Conservation (phyloP, 257 asterid species). For the Petunia axillaris region DNA sequence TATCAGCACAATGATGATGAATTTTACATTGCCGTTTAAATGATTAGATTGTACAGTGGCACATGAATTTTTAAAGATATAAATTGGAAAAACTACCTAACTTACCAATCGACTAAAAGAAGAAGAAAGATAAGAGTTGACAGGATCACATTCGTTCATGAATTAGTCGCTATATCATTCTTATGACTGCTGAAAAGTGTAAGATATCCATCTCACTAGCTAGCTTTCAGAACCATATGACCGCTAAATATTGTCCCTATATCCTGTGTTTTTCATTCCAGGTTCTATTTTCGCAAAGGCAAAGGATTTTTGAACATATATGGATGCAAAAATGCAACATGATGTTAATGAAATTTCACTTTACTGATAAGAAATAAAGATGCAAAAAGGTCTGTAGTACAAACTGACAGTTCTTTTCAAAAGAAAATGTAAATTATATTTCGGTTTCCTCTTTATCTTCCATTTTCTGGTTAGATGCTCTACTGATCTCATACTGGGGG, state of each 20-base stretch:
- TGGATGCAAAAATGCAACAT: not conserved
- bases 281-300: not conserved
- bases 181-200: too few species aligned
- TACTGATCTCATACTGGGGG: not conserved
- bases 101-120: too few species aligned
- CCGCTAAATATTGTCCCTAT: not conserved
- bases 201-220: too few species aligned
- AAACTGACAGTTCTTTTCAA: not conserved
- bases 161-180: too few species aligned
- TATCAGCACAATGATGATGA: too few species aligned
- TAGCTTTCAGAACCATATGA: too few species aligned
- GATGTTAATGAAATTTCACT: not conserved
- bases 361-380: not conserved
- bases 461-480: not conserved
- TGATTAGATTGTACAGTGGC: too few species aligned
- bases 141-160: too few species aligned
- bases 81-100: too few species aligned
- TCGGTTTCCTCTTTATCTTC: not conserved
- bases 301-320: not conserved
- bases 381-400: not conserved
- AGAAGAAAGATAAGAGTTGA: too few species aligned
- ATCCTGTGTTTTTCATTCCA: not conserved
- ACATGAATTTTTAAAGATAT: too few species aligned
- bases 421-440: not conserved
- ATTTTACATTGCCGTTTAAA: too few species aligned